These are phyloP conservation scores for Leptomonas pyrrhocoris DNA, from an alignment of 208 protist genomes.

Conservation along the genomic window DNA sequence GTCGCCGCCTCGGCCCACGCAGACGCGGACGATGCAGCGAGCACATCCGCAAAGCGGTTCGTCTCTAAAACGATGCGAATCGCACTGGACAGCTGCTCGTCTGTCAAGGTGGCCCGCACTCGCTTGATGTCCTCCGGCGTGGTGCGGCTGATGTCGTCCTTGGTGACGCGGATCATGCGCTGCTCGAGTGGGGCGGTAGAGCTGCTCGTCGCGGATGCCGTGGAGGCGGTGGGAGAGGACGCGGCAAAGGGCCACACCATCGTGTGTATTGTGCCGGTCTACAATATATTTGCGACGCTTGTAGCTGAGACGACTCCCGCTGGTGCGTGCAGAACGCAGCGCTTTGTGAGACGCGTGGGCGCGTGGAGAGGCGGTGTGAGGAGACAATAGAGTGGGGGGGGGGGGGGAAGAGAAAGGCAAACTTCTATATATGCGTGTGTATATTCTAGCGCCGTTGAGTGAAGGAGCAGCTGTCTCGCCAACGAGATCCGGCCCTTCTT, in stretches of 20 bases:
- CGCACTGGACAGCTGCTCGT: slow-evolving; percentile 47
- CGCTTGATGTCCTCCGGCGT: slow-evolving; percentile 58
- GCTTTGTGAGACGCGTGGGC: too few species aligned
- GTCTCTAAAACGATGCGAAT: slow-evolving; percentile 63
- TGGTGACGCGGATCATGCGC: slow-evolving; percentile 53
- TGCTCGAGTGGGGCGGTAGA: slow-evolving; percentile 40
- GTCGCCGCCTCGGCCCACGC: slow-evolving; percentile 46
- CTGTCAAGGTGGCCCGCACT: slow-evolving; percentile 35
- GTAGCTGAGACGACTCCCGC: too few species aligned
- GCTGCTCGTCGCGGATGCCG: background rate
- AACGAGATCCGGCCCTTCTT: too few species aligned
- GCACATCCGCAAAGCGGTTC: slow-evolving; percentile 72
- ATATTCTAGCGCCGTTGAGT: too few species aligned
- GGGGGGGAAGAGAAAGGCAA: too few species aligned
- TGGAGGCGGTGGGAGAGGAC: background rate
- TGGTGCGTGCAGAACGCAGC: too few species aligned
- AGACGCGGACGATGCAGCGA: slow-evolving; percentile 30
- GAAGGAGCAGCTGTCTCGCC: too few species aligned
- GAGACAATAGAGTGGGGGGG: too few species aligned
- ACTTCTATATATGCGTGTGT: too few species aligned
- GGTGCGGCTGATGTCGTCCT: slow-evolving; percentile 52
- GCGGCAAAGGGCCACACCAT: slow-evolving; percentile 12
- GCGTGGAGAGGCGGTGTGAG: too few species aligned
- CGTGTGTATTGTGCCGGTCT: too few species aligned
- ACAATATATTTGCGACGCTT: too few species aligned